Evolutionary conservation across 2,329 filamentous ascomycete species (phyloP).

Genomic region (Neocucurbitaria cava): DNA sequence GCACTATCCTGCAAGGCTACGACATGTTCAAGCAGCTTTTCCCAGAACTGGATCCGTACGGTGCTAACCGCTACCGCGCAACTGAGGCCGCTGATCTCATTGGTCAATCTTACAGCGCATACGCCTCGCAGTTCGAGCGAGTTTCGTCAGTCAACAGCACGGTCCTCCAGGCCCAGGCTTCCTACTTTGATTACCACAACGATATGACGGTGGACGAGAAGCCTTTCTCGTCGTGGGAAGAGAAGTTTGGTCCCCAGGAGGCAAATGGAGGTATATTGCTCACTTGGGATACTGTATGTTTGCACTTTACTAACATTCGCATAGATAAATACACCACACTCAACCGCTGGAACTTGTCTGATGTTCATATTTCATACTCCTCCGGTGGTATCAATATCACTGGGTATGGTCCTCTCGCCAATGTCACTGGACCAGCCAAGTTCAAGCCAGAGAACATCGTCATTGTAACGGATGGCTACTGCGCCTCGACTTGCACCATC

Average conservation of each 20-base stretch:
- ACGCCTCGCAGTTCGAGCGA: conserved; percentile 42
- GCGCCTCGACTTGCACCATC: conserved; percentile 65
- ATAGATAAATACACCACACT: conserved; percentile 51
- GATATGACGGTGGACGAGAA: conserved; percentile 58
- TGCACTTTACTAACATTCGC: conserved; percentile 18
- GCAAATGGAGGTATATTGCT: conserved; percentile 32
- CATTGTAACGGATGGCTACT: conserved; percentile 65
- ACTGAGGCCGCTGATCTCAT: conserved; percentile 56
- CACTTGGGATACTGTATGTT: not conserved
- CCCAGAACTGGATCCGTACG: conserved; percentile 58
- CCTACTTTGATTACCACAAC: conserved; percentile 56
- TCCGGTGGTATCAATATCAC: conserved; percentile 48
- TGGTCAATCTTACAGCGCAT: conserved; percentile 48
- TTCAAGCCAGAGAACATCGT: conserved; percentile 62
- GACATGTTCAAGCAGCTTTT: conserved; percentile 67
- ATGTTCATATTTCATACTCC: conserved; percentile 34
- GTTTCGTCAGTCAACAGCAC: conserved; percentile 46
- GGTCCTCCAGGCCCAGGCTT: conserved; percentile 45
- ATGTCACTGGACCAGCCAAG: conserved; percentile 55
- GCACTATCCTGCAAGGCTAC: conserved; percentile 65
- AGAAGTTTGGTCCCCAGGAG: conserved; percentile 50
- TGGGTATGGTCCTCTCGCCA: conserved; percentile 44
- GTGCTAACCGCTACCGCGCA: conserved; percentile 60
- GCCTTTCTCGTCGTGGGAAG: conserved; percentile 55
- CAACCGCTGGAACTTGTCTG: conserved; percentile 46